Percentiles rank a stretch among this genome's conserved stretches.
phyloP scores from a whole-genome alignment of 1,284 basidiomycete species.

The Agaricales sp. region DNA sequence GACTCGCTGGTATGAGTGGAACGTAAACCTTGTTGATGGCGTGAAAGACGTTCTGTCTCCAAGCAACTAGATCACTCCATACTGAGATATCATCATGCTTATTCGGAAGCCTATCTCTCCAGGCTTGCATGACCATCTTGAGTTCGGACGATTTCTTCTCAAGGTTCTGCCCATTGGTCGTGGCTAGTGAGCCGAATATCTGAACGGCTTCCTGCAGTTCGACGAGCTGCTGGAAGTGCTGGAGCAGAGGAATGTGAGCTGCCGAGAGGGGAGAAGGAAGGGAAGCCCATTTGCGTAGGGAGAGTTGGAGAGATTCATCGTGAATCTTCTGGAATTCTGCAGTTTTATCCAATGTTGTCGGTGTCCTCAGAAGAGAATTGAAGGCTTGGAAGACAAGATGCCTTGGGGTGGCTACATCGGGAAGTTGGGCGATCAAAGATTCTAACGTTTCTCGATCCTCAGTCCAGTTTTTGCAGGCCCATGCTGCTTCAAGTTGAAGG shows the following conservation, averaged over 20 bases:
- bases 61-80: conserved; percentile 97
- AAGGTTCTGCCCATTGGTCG: conserved; percentile 83
- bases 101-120: conserved; percentile 96
- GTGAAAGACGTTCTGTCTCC: conserved; percentile 89
- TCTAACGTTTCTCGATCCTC: conserved; percentile 77
- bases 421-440: conserved; percentile 74
- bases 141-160: conserved; percentile 94
- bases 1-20: conserved; percentile 67
- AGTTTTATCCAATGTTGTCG: conserved; percentile 60
- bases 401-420: conserved; percentile 85
- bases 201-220: conserved; percentile 95
- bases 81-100: conserved; percentile 97
- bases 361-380: conserved; percentile 69
- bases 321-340: conserved; percentile 78
- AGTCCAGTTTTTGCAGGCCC: conserved; percentile 91
- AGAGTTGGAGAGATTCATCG: conserved; percentile 96
- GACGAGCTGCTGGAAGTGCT: conserved; percentile 99
- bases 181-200: conserved; percentile 86
- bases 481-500: conserved; percentile 89
- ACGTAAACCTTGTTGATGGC: conserved; percentile 98
- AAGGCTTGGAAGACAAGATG: conserved; percentile 95
- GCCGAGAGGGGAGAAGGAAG: conserved; percentile 81
- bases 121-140: conserved; percentile 93
- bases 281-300: conserved; percentile 92
- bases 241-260: conserved; percentile 90